Evolutionary conservation across 2,329 filamentous ascomycete species (phyloP).

Genomic region (Paracamarosporium sp.): DNA sequence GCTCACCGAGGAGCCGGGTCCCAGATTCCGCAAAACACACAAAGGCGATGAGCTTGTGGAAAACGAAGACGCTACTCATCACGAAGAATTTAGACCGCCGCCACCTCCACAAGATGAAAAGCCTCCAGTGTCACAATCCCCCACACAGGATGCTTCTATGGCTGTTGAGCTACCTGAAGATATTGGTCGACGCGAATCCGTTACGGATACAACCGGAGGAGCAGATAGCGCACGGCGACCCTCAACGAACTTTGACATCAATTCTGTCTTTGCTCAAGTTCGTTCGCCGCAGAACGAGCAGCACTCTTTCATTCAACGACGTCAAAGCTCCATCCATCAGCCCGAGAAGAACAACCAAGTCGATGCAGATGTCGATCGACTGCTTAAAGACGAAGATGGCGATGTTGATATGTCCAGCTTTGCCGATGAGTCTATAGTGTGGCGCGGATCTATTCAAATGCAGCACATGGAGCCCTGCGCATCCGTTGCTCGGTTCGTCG

Average conservation of each 20-base stretch:
- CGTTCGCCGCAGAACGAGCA: constrained; percentile 70
- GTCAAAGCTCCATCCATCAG: constrained; percentile 56
- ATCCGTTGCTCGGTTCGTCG: constrained; percentile 81
- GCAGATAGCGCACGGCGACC: constrained; percentile 55
- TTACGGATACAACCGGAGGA: constrained; percentile 43
- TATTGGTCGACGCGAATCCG: constrained; percentile 30
- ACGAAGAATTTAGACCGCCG: constrained; percentile 33
- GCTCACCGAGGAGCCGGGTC: constrained; percentile 72
- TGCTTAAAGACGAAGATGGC: constrained; percentile 82
- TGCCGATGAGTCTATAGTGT: constrained; percentile 71
- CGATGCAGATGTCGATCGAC: constrained; percentile 87
- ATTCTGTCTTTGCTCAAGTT: constrained; percentile 83
- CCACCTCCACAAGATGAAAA: constrained; percentile 31
- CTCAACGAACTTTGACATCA: constrained; percentile 77
- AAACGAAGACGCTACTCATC: constrained; percentile 60
- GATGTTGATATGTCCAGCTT: constrained; percentile 80
- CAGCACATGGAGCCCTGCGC: constrained; percentile 76
- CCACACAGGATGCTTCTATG: constrained; percentile 19
- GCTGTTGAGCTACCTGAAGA: constrained; percentile 45
- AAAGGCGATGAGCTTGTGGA: constrained; percentile 94
- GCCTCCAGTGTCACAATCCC: constrained; percentile 20
- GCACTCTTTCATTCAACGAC: constrained; percentile 56
- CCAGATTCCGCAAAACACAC: constrained; percentile 86
- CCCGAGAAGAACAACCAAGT: constrained; percentile 56
- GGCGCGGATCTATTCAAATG: constrained; percentile 63